Conservation (phyloP, 768 basidiomycete genomes). For the Crepidotus variabilis region DNA sequence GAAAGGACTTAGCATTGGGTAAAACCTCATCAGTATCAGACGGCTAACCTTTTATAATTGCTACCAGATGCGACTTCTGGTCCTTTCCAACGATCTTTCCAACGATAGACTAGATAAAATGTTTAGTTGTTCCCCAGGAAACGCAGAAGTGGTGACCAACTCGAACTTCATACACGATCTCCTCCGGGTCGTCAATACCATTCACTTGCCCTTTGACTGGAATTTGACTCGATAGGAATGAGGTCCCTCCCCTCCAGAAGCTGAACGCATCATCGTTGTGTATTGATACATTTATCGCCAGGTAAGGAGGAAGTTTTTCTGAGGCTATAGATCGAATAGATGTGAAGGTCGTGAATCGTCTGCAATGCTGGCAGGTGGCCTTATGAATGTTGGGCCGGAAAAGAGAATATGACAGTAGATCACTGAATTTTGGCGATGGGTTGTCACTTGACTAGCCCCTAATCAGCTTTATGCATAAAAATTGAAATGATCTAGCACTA, state of each 20-base stretch:
- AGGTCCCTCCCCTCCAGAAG: constrained; percentile 66
- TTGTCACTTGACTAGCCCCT: constrained; percentile 8
- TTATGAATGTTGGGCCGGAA: constrained; percentile 82
- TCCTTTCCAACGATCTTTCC: constrained; percentile 75
- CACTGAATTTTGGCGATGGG: constrained; percentile 49
- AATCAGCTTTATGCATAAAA: neutral
- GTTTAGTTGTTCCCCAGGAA: neutral
- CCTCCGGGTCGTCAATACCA: constrained; percentile 52
- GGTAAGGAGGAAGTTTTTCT: constrained; percentile 71
- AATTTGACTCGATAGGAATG: constrained; percentile 59
- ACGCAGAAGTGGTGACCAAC: constrained; percentile 38
- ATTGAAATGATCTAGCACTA: constrained; percentile 11
- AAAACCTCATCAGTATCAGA: constrained; percentile 10
- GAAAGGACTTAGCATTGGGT: neutral
- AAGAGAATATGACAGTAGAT: constrained; percentile 71
- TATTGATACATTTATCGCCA: constrained; percentile 84
- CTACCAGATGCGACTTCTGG: constrained; percentile 78
- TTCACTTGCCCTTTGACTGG: constrained; percentile 57
- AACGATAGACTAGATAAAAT: constrained; percentile 62
- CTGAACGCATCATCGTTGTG: constrained; percentile 69
- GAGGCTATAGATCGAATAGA: constrained; percentile 64
- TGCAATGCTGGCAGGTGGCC: constrained; percentile 82
- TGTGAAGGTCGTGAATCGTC: constrained; percentile 69
- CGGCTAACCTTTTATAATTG: constrained; percentile 71
- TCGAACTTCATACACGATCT: constrained; percentile 65